These are phyloP conservation scores for Ceratorhiza oryzae-sativae DNA, from an alignment of 1,284 basidiomycete species.

Conservation along the genomic window DNA sequence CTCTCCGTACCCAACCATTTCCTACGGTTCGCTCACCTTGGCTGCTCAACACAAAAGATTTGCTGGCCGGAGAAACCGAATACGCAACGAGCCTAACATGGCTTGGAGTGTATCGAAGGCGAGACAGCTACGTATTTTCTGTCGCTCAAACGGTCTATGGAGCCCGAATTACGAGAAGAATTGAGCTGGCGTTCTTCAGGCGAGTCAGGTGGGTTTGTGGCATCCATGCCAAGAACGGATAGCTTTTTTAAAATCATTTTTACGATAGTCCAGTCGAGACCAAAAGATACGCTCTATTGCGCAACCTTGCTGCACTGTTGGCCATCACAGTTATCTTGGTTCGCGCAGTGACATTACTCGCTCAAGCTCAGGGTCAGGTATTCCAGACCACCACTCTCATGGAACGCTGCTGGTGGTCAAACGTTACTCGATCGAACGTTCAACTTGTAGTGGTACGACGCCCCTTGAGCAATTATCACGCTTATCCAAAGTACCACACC, in stretches of 20 bases:
- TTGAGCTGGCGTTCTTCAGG: background rate
- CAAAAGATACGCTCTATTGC: background rate
- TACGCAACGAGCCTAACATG: background rate
- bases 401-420: slow-evolving; percentile 1
- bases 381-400: slow-evolving; percentile 5
- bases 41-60: slow-evolving; percentile 16
- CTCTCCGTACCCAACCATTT: background rate
- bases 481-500: background rate
- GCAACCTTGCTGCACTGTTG: slow-evolving; percentile 2
- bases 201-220: background rate
- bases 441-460: background rate
- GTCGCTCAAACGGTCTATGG: background rate
- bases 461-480: background rate
- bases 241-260: background rate
- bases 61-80: slow-evolving; percentile 5
- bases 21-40: background rate
- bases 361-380: slow-evolving; percentile 6
- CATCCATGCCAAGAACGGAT: background rate
- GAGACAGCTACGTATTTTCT: background rate
- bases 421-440: background rate
- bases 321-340: background rate
- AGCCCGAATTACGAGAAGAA: background rate
- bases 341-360: background rate
- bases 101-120: background rate
- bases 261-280: slow-evolving; percentile 2